Percentiles rank a stretch among this genome's conserved stretches.
phyloP scores from a whole-genome alignment of 1,139 yeast species.

The Scheffersomyces titani region DNA sequence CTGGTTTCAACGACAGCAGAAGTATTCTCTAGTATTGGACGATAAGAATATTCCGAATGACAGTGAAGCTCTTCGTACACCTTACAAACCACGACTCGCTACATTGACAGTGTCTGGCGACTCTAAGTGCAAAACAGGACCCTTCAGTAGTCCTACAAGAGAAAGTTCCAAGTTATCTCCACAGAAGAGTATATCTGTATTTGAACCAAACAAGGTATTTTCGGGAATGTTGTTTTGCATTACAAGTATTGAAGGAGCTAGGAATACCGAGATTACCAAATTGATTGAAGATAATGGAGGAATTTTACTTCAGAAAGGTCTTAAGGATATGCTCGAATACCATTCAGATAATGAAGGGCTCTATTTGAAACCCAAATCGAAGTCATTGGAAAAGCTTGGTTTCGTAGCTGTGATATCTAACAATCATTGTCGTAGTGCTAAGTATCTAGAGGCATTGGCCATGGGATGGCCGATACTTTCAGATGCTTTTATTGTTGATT shows the following conservation, averaged over 20 bases:
- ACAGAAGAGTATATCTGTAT: background rate
- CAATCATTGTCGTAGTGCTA: constrained; percentile 62
- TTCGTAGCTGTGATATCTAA: constrained; percentile 72
- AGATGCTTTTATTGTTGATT: constrained; percentile 58
- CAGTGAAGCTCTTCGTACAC: background rate
- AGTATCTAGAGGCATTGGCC: constrained; percentile 82
- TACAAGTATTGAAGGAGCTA: constrained; percentile 36
- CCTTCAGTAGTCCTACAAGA: constrained; percentile 12
- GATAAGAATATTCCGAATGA: constrained; percentile 6
- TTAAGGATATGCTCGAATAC: constrained; percentile 35
- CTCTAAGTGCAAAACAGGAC: background rate
- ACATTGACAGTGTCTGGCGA: background rate
- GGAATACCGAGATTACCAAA: constrained; percentile 33
- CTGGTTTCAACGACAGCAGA: constrained; percentile 44
- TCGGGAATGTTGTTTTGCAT: constrained; percentile 35
- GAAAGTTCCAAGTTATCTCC: constrained; percentile 1
- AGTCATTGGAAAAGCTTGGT: constrained; percentile 20
- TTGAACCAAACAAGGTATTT: constrained; percentile 12
- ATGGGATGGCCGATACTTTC: constrained; percentile 88
- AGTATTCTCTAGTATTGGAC: constrained; percentile 9
- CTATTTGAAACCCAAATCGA: constrained; percentile 15
- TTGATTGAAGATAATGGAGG: constrained; percentile 56
- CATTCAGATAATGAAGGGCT: constrained; percentile 7
- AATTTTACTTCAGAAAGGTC: constrained; percentile 47
- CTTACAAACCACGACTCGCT: background rate